Base-by-base conservation (phyloP, 768 basidiomycete species). In the Mycena epipterygia region DNA sequence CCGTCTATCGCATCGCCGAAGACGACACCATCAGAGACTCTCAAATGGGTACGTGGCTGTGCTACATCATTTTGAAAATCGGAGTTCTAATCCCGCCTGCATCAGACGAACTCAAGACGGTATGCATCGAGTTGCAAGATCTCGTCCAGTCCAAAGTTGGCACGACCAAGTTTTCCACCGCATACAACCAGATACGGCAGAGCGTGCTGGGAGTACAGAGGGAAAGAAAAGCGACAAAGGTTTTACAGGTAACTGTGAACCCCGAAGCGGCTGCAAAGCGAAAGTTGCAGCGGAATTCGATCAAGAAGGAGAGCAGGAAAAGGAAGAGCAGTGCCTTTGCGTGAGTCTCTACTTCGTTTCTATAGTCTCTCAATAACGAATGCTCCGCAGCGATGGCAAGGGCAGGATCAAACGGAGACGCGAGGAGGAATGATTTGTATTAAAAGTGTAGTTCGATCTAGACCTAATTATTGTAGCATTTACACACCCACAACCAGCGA, bases 81-180 rank as follows among this genome's bases (percentile, higher is more conserved):
- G 23, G 25, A 19, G 35, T 29, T 48, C 51, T 23, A 21, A n/a
- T n/a, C n/a, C 17, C n/a, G 11, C 17, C 35, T 30, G 51, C 16
- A 48, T 14, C 65, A 97, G 97, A 93, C 46, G 95, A 97, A 58
- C 83, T 99, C 23, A 94, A 95, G 79, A 89, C 89, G 1, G 86
- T 95, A 0, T 91, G 94, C 2, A 83, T 87, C 14, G 97, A 99
- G 80, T 83, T 98, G 27, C 93, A 95, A 71, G 95, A 96, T 64
- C 88, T 98, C 8, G 82, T 99, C 5, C 97, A 96, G 78, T 79
- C 81, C 52, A 95, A 95, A 86, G 92, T 98, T 49, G 96, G 97
- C 37, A 89, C 90, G n/a, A 93, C 93, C 11, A 89, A 88, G 74
- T 99, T 98, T 80, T 89, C 96, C 1, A 79, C 80, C 14, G 87